Base-by-base conservation (phyloP, 495 filamentous ascomycete species). In the Mytilinidion resinicola region DNA sequence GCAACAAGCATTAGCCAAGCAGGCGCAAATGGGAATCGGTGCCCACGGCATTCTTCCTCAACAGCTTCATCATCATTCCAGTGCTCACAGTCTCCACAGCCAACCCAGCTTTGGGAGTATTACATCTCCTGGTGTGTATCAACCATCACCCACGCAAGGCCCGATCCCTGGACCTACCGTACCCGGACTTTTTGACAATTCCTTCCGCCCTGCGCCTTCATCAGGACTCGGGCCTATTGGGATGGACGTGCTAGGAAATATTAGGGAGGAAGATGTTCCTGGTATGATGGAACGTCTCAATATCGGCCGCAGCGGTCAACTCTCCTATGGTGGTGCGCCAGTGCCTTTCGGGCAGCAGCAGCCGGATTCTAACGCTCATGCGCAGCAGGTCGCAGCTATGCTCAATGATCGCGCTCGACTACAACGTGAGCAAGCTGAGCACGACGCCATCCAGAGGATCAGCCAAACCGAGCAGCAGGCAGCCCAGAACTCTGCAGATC, bases 51-150 rank as follows among this genome's bases (percentile, higher is more conserved):
- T 77, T 50, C 74, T 77, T 39, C 78, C 73, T 37, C 79, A 75
- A 43, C 79, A 78, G 59, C 78, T 97, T 10, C 90, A 97, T 60
- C 95, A 98, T 68, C 90, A 96, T 66, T 88, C 86, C 0, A 96
- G 92, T 66, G 87, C 88, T 5, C 92, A 97, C 60, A 97, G 93
- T 65, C 78, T 98, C 54, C 93, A 97, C 64, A 96, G 90, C 67
- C 91, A 96, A 70, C 91, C 91, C 10, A 96, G 91, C 71, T 95
- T 91, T 64, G 88, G 90, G 21, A 95, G 87, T 72, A 93, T 96
- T 47, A 84, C 89, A 0, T 92, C 89, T n/a, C 91, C 91, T 4
- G 81, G 83, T 56, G 85, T 80, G 6, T 86, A 82, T 69, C 84
- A 86, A 64, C 81, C 82, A 15, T 89, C 89, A 65, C 84, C 87